Base-by-base conservation (phyloP, 192 early-diverging fungal genomes). In the Coemansia umbellata region DNA sequence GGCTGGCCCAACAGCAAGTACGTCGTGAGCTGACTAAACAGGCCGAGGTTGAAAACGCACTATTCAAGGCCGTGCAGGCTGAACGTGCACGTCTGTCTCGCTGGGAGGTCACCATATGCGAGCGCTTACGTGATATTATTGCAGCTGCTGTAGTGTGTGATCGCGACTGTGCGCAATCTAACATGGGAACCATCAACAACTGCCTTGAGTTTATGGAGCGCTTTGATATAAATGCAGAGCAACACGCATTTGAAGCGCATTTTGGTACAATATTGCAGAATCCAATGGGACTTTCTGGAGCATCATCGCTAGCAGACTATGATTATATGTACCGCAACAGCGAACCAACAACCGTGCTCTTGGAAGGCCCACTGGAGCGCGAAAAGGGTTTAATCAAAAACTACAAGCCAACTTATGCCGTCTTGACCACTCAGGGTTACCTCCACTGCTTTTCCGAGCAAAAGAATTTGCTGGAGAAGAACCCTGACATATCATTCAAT, bases 251-350 rank as follows among this genome's bases (percentile, higher is more conserved):
- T 48, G 62, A 72, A 9, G 19, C 48, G 22, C 52, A 50, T 13
- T 72, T 55, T 19, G 69, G 69, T 22, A 31, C 69, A 0, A 54
- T 50, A 7, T 44, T 72, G 41, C 42, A 52, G 14, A 21, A 43
- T 11, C 69, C 69, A 7, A 50, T 72, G 62, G 69, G 69, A 2
- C 53, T 72, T 3, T 53, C 36, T 3, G 69, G 69, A 15, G 23
- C 32, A 23, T 64, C 69, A 8, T 41, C 50, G 30, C 52, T 65
- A 37, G 53, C 48, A 1, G 53, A 65, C 58, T 72, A 65, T 50
- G 62, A 72, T 27, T 72, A 64, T 35, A 72, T 72, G 69, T 53
- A 72, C 49, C 55, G 58, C 41, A 54, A 72, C 54, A 60, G 62
- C 58, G 43, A 60, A 32, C 41, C 52, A 3, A 53, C 69, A 2